Percentiles rank a stretch among this genome's conserved stretches.
Evolutionary conservation across 2,329 filamentous ascomycete genomes (phyloP).

Genomic region (Claviceps cyperi): DNA sequence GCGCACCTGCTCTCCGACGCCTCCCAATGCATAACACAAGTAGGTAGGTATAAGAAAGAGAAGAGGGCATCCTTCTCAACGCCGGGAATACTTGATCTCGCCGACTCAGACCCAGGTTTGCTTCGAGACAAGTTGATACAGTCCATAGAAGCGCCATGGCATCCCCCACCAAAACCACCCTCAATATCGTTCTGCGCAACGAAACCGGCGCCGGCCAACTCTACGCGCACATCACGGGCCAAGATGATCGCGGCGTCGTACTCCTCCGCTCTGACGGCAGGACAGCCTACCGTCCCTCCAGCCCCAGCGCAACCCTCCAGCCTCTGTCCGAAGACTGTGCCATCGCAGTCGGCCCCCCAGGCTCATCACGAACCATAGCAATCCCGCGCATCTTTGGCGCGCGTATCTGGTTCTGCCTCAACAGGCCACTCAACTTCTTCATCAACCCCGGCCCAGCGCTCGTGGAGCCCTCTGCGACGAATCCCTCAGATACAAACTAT

Average conservation of each 20-base stretch:
- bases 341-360: constrained; percentile 49
- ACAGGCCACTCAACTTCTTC: constrained; percentile 47
- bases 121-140: too few species aligned
- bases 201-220: constrained; percentile 40
- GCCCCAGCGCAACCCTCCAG: constrained; percentile 35
- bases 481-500: constrained; percentile 48
- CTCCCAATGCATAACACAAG: too few species aligned
- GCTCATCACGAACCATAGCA: constrained; percentile 42
- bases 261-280: constrained; percentile 52
- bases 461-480: constrained; percentile 61
- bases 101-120: too few species aligned
- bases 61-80: too few species aligned
- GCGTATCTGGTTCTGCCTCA: constrained; percentile 56
- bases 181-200: constrained; percentile 51
- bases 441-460: constrained; percentile 59
- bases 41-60: too few species aligned
- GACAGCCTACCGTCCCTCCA: constrained; percentile 49
- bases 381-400: constrained; percentile 58
- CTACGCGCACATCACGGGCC: constrained; percentile 58
- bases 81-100: too few species aligned
- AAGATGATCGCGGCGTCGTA: constrained; percentile 40
- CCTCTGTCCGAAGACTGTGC: constrained; percentile 42
- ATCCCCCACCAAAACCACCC: constrained; percentile 25
- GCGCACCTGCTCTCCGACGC: too few species aligned
- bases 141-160: constrained; percentile 4